Conservation (phyloP, 2,329 filamentous ascomycete species). For the Ilyonectria destructans region DNA sequence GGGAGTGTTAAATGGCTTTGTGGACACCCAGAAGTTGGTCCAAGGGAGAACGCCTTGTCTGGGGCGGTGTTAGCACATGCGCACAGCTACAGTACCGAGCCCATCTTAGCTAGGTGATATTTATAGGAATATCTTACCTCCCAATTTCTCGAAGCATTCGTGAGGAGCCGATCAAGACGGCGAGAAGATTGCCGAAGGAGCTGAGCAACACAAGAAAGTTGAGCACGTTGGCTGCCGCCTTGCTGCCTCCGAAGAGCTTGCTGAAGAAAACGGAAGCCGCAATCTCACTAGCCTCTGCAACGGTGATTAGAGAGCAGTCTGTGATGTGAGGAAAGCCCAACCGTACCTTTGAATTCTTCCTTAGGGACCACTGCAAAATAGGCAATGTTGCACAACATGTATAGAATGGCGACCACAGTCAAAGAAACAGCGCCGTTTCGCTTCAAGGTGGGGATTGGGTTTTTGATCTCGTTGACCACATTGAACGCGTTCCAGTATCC, state of each 20-base stretch:
- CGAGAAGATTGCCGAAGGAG: conserved; percentile 73
- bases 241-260: conserved; percentile 66
- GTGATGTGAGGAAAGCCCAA: too few relatives aligned
- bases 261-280: conserved; percentile 73
- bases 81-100: background rate
- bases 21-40: conserved; percentile 73
- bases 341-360: conserved; percentile 58
- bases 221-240: conserved; percentile 64
- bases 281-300: conserved; percentile 64
- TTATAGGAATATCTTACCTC: conserved; percentile 49
- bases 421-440: conserved; percentile 66
- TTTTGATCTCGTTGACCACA: conserved; percentile 74
- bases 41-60: conserved; percentile 74
- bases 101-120: background rate
- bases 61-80: too few relatives aligned
- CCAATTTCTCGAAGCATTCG: conserved; percentile 74
- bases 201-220: conserved; percentile 73
- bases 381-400: conserved; percentile 73
- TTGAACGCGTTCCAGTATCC: conserved; percentile 76
- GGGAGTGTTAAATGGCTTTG: conserved; percentile 75
- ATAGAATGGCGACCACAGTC: conserved; percentile 67
- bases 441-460: conserved; percentile 70
- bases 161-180: conserved; percentile 69
- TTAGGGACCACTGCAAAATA: conserved; percentile 71
- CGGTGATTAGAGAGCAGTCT: too few relatives aligned